Evolutionary conservation across 2,329 filamentous ascomycete genomes (phyloP).

Genomic region (Fusarium sp.): DNA sequence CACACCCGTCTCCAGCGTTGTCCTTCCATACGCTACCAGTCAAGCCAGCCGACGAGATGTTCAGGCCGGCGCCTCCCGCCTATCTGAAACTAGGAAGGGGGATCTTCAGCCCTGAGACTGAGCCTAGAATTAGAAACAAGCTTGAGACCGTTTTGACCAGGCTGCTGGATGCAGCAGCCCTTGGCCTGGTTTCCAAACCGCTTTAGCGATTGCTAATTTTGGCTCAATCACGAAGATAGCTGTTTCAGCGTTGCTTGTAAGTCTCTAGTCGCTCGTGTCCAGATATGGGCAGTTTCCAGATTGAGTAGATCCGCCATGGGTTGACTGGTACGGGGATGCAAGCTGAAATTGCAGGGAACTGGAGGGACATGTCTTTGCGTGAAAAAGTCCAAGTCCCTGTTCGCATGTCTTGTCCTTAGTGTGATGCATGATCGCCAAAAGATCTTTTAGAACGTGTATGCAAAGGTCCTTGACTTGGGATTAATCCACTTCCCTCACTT

Average conservation of each 20-base stretch:
- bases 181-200: conserved; percentile 30
- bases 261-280: conserved; percentile 14
- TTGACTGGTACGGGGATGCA: conserved; percentile 12
- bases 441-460: conserved; percentile 15
- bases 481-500: conserved; percentile 59
- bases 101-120: conserved; percentile 35
- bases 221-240: conserved; percentile 15
- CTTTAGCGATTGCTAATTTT: conserved; percentile 43
- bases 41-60: conserved; percentile 23
- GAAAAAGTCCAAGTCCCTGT: conserved; percentile 20
- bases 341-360: conserved; percentile 20
- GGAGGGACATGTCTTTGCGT: conserved; percentile 5
- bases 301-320: conserved; percentile 11
- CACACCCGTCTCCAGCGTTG: conserved; percentile 42
- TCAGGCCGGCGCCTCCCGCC: conserved; percentile 34
- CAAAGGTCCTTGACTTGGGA: conserved; percentile 19
- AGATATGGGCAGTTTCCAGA: conserved; percentile 27
- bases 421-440: conserved; percentile 27
- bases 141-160: conserved; percentile 42
- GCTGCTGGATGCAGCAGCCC: conserved; percentile 40
- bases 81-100: conserved; percentile 42
- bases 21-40: conserved; percentile 38
- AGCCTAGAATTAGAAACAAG: conserved; percentile 45
- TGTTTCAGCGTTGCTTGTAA: conserved; percentile 2
- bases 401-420: conserved; percentile 15